Conservation (phyloP, 257 asterid species). For the Striga asiatica region DNA sequence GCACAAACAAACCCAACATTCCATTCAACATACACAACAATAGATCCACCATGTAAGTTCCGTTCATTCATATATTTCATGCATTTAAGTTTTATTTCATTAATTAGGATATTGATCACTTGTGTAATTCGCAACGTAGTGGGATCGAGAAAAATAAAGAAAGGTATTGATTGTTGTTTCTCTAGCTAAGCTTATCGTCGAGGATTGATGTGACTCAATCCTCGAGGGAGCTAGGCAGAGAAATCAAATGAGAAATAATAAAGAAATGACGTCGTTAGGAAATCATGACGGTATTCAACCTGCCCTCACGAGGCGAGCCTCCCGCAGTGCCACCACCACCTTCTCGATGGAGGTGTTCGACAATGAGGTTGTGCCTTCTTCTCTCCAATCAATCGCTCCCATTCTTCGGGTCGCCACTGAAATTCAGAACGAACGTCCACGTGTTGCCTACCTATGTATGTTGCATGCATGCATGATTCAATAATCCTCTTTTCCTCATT, state of each 20-base stretch:
- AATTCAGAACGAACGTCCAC: constrained; percentile 74
- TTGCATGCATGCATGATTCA: neutral
- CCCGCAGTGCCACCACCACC: constrained; percentile 81
- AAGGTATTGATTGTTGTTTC: neutral
- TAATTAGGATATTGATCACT: too few relatives aligned
- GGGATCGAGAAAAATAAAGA: neutral
- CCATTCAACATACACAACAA: too few relatives aligned
- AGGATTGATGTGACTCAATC: neutral
- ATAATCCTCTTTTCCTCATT: neutral
- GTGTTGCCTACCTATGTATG: constrained; percentile 92
- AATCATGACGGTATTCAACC: constrained; percentile 26
- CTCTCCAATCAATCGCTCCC: constrained; percentile 86
- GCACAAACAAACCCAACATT: too few relatives aligned
- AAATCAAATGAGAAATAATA: too few relatives aligned
- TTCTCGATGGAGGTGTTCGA: constrained; percentile 93
- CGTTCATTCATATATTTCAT: too few relatives aligned
- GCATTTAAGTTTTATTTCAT: too few relatives aligned
- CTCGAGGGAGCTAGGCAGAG: constrained; percentile 12
- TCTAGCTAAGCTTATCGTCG: constrained; percentile 2
- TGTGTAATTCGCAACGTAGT: too few relatives aligned
- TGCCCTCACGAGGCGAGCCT: constrained; percentile 59
- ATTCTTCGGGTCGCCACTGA: constrained; percentile 88
- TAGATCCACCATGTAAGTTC: too few relatives aligned
- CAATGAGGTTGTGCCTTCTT: constrained; percentile 91
- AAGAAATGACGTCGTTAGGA: constrained; percentile 31